Base-by-base conservation (phyloP, 164 flowering plant species). In the Chimonanthus salicifolius region DNA sequence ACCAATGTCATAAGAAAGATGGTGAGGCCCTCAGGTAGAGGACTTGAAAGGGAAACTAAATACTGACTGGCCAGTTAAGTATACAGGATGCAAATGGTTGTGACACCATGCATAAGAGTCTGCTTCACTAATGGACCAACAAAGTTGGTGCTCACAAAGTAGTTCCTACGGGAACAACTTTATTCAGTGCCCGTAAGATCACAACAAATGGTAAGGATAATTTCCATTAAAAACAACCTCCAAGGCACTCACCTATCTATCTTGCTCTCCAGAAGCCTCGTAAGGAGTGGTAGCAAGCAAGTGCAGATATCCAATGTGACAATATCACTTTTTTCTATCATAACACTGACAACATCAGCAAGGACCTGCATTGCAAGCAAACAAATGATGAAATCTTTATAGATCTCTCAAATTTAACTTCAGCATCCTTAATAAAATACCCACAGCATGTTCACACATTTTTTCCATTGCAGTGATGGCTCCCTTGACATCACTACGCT, bases 361-460 rank as follows among this genome's bases (percentile, higher is more conserved):
- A 83, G 68, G 5, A 94, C 95, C 99, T 94, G 83, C 69, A 83
- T 70, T 67, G 33, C 49, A 62, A 58, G 73, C 10, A 20, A 62
- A 49, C 33, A 47, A 47, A 58, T n/a, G 49, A n/a, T 68, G 48
- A 47, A 47, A 68, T 68, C 2, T 20, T 7, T 7, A 15, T 7
- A 54, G 60, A 11, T n/a, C 16, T 5, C 4, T 0, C 11, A 54
- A 54, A 54, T 10, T 11, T 51, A 54, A 54, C 33, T 33, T 33
- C 33, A 33, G 33, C 16, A 10, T 54, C 60, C 60, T 33, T 8
- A 20, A 71, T 10, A 67, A 66, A 67, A 74, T 47, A 81, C 94
- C 79, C 82, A 94, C 99, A 77, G 88, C 84, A 81, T 87, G 83
- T 85, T 94, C 99, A 74, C 87, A 89, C 92, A 94, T 89, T 81